phyloP scores from a whole-genome alignment of 805 yeast species.

The Hanseniaspora meyeri region DNA sequence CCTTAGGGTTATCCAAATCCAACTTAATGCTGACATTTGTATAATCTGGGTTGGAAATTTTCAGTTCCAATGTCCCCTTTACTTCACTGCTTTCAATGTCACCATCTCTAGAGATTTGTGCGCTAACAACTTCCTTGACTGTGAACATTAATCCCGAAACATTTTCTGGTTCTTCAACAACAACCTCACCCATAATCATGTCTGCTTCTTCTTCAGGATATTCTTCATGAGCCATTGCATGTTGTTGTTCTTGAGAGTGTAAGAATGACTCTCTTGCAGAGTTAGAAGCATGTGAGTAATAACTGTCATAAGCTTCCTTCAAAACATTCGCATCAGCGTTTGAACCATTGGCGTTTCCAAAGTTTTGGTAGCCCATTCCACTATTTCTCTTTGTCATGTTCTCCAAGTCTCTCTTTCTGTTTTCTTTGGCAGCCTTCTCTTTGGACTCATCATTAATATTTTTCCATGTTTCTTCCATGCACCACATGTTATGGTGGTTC shows the following conservation, averaged over 20 bases:
- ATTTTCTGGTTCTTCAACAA: conserved; percentile 22
- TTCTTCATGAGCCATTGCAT: conserved; percentile 14
- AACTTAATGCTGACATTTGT: conserved; percentile 56
- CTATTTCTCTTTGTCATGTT: conserved; percentile 60
- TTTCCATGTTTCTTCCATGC: conserved; percentile 96
- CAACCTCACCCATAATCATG: conserved; percentile 3
- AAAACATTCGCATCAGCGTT: conserved; percentile 25
- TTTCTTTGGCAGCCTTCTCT: conserved; percentile 93
- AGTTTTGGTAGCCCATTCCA: conserved; percentile 23
- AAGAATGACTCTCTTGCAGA: conserved; percentile 29
- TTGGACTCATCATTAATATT: conserved; percentile 94
- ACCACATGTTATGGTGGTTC: conserved; percentile 91
- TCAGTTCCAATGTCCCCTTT: conserved; percentile 81
- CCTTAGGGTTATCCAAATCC: conserved; percentile 30
- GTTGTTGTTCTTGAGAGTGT: conserved; percentile 17
- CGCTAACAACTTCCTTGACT: conserved; percentile 64
- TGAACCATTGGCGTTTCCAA: conserved; percentile 24
- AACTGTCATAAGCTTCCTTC: conserved; percentile 30
- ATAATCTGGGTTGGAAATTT: conserved; percentile 64
- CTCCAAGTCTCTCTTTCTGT: conserved; percentile 88
- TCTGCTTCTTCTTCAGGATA: conserved; percentile 8
- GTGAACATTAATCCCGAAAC: conserved; percentile 74
- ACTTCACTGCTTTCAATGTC: conserved; percentile 55
- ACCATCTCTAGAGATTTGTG: conserved; percentile 77
- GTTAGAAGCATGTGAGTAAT: conserved; percentile 29